phyloP scores from a whole-genome alignment of 2,329 filamentous ascomycete species.

The Ophiocordyceps sinensis region DNA sequence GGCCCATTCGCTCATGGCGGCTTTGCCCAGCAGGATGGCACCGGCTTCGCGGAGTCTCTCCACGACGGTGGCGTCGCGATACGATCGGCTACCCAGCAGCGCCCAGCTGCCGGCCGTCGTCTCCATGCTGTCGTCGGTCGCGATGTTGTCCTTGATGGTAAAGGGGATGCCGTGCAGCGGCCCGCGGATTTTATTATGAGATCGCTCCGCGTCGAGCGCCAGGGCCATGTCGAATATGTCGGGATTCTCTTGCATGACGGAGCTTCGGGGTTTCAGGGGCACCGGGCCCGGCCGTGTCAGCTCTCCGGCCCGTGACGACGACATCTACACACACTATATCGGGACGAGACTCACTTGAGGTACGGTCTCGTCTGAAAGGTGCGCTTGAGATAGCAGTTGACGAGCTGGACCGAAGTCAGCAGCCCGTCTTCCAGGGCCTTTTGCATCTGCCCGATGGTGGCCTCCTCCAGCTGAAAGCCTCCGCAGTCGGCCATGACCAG shows the following conservation, averaged over 20 bases:
- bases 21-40: conserved; percentile 57
- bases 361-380: conserved; percentile 49
- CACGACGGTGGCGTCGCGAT: conserved; percentile 54
- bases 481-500: conserved; percentile 52
- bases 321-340: background rate
- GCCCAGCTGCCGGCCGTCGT: conserved; percentile 60
- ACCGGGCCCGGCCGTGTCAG: background rate
- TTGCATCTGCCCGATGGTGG: conserved; percentile 55
- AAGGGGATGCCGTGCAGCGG: conserved; percentile 65
- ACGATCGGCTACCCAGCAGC: conserved; percentile 49
- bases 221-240: conserved; percentile 49
- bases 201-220: conserved; percentile 44
- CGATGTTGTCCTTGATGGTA: conserved; percentile 61
- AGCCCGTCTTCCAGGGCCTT: conserved; percentile 34
- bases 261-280: conserved; percentile 16
- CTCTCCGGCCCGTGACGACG: background rate
- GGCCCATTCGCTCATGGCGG: conserved; percentile 60
- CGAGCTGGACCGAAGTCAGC: conserved; percentile 43
- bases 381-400: conserved; percentile 47
- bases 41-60: conserved; percentile 46
- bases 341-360: conserved; percentile 33
- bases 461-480: conserved; percentile 49
- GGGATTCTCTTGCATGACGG: conserved; percentile 53
- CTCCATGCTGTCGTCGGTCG: conserved; percentile 53
- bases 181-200: conserved; percentile 39